Evolutionary conservation across 805 yeast genomes (phyloP).

Genomic region (Spathaspora boniae): DNA sequence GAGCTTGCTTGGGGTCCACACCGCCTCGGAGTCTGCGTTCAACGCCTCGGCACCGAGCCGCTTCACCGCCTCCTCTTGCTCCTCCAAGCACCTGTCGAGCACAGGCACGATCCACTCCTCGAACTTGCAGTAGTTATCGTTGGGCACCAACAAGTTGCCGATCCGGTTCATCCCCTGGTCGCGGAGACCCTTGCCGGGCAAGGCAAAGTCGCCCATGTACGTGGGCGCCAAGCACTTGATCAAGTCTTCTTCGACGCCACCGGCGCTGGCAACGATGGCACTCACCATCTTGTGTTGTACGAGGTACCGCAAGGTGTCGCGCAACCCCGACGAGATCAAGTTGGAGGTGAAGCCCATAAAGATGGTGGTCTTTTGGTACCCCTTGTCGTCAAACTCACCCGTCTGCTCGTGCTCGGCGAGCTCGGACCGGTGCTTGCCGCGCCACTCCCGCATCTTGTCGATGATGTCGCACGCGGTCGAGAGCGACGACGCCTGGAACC

Average conservation of each 20-base stretch:
- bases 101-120: slow-evolving; percentile 99
- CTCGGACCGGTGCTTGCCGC: slow-evolving; percentile 72
- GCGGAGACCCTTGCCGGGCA: slow-evolving; percentile 78
- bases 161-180: slow-evolving; percentile 97
- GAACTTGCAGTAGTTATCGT: slow-evolving; percentile 94
- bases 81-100: slow-evolving; percentile 80
- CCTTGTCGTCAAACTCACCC: slow-evolving; percentile 75
- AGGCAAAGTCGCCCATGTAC: slow-evolving; percentile 83
- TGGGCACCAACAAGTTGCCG: slow-evolving; percentile 95
- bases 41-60: slow-evolving; percentile 48
- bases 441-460: slow-evolving; percentile 89
- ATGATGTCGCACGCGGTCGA: slow-evolving; percentile 90
- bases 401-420: slow-evolving; percentile 58
- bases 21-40: slow-evolving; percentile 60
- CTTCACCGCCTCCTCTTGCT: slow-evolving; percentile 69
- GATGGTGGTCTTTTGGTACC: slow-evolving; percentile 81
- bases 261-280: slow-evolving; percentile 95
- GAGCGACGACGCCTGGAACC: slow-evolving; percentile 90
- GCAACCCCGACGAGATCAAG: slow-evolving; percentile 87
- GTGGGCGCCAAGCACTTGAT: slow-evolving; percentile 97
- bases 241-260: slow-evolving; percentile 96
- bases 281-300: slow-evolving; percentile 94
- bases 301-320: slow-evolving; percentile 84
- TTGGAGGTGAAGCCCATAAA: slow-evolving; percentile 97
- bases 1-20: slow-evolving; percentile 93